Conservation (phyloP, 2,329 filamentous ascomycete genomes). For the Drechslerella dactyloides region DNA sequence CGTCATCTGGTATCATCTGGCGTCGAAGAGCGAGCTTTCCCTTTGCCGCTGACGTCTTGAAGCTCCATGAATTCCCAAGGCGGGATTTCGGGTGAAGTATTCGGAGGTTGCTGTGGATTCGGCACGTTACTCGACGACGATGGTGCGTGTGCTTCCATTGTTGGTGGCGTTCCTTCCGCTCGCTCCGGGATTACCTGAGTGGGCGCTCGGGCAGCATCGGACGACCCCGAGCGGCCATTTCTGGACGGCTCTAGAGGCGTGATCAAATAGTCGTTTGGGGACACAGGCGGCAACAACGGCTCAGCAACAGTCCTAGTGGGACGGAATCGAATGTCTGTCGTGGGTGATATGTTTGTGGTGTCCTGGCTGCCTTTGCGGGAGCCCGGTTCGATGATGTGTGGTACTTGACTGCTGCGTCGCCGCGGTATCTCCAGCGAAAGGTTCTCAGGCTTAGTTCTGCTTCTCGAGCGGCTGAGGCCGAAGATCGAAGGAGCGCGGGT, state of each 20-base stretch:
- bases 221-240: conserved; percentile 3
- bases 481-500: conserved; percentile 36
- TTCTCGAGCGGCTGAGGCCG: conserved; percentile 31
- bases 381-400: conserved; percentile 28
- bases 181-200: conserved; percentile 6
- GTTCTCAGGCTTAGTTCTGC: conserved; percentile 26
- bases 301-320: conserved; percentile 34
- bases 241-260: conserved; percentile 7
- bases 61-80: conserved; percentile 40
- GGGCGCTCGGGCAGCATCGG: conserved; percentile 18
- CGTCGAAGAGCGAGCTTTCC: conserved; percentile 21
- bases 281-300: conserved; percentile 31
- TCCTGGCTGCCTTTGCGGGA: conserved; percentile 44
- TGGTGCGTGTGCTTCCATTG: conserved; percentile 26
- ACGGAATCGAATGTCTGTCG: conserved; percentile 21
- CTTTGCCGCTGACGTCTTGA: conserved; percentile 38
- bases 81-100: conserved; percentile 17
- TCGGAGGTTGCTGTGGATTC: background rate
- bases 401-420: conserved; percentile 22
- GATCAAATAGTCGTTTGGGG: conserved; percentile 12
- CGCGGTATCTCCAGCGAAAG: conserved; percentile 37
- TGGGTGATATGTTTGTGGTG: conserved; percentile 29
- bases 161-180: conserved; percentile 28
- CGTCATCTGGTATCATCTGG: conserved; percentile 11
- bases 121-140: conserved; percentile 22